A percentile compares a stretch with the other conserved stretches of the same genome.
These are phyloP conservation scores for Earliella scabrosa DNA, from an alignment of 1,284 basidiomycete genomes.

Conservation along the genomic window DNA sequence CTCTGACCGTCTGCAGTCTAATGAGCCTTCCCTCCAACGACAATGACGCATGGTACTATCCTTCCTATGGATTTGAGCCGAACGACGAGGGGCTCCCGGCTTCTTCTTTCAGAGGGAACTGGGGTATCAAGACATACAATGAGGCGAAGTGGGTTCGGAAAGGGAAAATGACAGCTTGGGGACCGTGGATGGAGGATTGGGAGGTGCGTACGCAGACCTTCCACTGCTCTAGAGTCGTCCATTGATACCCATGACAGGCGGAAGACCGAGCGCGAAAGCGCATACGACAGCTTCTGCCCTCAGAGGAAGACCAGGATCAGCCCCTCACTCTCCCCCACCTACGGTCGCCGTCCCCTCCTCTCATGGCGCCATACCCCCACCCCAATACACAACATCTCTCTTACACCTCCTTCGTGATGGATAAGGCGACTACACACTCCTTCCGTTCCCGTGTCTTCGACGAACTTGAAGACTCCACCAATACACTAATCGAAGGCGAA, in stretches of 20 bases:
- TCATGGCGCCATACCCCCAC: constrained; percentile 67
- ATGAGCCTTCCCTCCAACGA: constrained; percentile 60
- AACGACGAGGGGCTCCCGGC: constrained; percentile 50
- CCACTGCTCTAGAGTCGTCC: neutral
- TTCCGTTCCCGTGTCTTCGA: constrained; percentile 78
- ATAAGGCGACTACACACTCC: constrained; percentile 79
- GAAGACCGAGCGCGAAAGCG: constrained; percentile 83
- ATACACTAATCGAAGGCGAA: constrained; percentile 80
- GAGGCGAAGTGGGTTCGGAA: constrained; percentile 76
- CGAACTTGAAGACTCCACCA: constrained; percentile 78
- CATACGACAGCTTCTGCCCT: constrained; percentile 63
- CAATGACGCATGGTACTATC: constrained; percentile 79
- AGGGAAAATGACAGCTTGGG: constrained; percentile 80
- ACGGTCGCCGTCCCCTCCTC: constrained; percentile 48
- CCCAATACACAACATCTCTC: constrained; percentile 68
- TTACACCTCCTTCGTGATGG: constrained; percentile 83
- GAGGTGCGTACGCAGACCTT: constrained; percentile 54
- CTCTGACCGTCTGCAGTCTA: constrained; percentile 20
- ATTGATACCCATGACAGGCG: constrained; percentile 46
- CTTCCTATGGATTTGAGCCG: constrained; percentile 65
- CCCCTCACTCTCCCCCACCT: constrained; percentile 47
- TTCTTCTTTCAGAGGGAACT: constrained; percentile 64
- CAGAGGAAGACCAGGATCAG: constrained; percentile 41
- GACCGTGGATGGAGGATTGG: constrained; percentile 79
- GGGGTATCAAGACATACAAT: constrained; percentile 74